Base-by-base conservation (phyloP, 1,284 basidiomycete genomes). In the Flammula alnicola region DNA sequence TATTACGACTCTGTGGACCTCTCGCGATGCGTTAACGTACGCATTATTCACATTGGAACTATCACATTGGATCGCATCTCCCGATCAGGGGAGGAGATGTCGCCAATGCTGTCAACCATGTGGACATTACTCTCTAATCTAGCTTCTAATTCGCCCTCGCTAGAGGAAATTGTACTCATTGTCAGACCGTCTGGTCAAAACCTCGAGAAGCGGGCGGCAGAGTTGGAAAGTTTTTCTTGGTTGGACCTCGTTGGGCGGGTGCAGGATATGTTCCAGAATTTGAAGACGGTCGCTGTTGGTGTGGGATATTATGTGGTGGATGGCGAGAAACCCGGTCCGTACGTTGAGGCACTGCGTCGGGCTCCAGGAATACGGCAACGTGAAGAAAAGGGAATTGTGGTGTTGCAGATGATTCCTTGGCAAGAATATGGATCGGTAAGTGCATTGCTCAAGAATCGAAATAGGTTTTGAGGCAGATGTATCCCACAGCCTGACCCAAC, bases 261-360 rank as follows among this genome's bases (percentile, higher is more conserved):
- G 36, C 46, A 47, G 27, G 25, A 29, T 3, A 40, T 47, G 25
- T 47, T 47, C 25, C 37, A 23, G 35, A 39, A 40, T 33, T 30
- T 47, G 16, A 47, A 40, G 37, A 32, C 25, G n/a, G 16, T 47
- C 26, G 20, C 29, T 5, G 19, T 30, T 16, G 46, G 23, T 11
- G 27, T 47, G 20, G 46, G 37, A 23, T 47, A 47, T 19, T 40
- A 40, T 33, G 20, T 11, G 11, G 16, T 33, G 5, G 19, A 39
- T 20, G 19, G 25, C 9, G 38, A 22, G 14, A 37, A 47, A 16
- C 17, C 20, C 14, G 22, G 7, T 23, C n/a, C 27, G 22, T 33
- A 22, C 37, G 16, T 39, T 1, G 22, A 25, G 16, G 46, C 37
- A 23, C 19, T 47, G 26, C 29, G 37, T 1, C 14, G 46, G 17